Conservation (phyloP, 164 flowering plant species). For the Umbilicus rupestris region DNA sequence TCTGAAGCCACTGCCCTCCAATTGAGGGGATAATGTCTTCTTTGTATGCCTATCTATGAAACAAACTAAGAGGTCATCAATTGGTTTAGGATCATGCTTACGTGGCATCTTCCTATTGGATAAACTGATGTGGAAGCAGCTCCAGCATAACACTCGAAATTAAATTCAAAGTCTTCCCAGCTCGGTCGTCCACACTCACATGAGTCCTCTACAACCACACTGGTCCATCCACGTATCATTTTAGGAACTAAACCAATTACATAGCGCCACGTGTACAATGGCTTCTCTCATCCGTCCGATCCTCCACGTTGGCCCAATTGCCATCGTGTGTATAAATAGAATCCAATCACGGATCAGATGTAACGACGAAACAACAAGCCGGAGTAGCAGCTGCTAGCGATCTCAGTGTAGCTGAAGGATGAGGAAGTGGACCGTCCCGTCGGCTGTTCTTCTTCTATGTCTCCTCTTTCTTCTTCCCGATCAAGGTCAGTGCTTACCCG, state of each 20-base stretch:
- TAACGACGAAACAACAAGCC: not conserved
- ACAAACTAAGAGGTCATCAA: too few relatives aligned
- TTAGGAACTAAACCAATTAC: not conserved
- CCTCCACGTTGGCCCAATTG: not conserved
- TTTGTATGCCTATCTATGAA: too few relatives aligned
- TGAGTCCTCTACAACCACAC: not conserved
- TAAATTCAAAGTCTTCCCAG: not conserved
- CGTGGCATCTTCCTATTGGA: not conserved
- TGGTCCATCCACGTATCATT: constrained; percentile 6
- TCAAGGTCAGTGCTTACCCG: constrained; percentile 2
- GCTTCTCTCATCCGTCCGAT: not conserved
- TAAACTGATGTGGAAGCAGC: not conserved
- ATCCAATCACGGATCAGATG: not conserved
- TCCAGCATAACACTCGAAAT: not conserved
- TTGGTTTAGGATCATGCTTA: not conserved
- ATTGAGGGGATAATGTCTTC: too few relatives aligned
- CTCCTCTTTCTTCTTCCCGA: constrained; percentile 11
- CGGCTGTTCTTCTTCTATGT: constrained; percentile 10
- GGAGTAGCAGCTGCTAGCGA: not conserved
- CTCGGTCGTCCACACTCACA: not conserved
- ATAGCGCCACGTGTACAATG: not conserved
- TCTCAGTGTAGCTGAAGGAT: not conserved
- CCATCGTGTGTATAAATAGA: not conserved
- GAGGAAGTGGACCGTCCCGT: constrained; percentile 13
- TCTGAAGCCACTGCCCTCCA: too few relatives aligned